Base-by-base conservation (phyloP, 1,284 basidiomycete species). In the Amylostereum chailletii region DNA sequence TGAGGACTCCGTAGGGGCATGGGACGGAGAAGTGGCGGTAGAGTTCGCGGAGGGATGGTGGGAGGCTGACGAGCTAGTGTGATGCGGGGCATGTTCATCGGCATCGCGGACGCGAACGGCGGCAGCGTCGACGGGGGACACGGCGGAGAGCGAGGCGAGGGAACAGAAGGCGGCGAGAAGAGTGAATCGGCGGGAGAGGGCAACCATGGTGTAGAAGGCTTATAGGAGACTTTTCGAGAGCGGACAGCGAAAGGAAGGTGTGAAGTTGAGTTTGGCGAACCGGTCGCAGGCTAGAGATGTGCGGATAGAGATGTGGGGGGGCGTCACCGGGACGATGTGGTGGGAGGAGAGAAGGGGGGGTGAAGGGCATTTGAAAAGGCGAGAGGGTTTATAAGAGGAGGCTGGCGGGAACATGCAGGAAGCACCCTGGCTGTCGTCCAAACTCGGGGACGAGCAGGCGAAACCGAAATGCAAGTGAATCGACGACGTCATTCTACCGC, bases 141-240 rank as follows among this genome's bases (percentile, higher is more conserved):
- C 48, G 45, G 64, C 46, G 39, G 70, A 65, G 34, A 74, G 43
- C 30, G 71, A 65, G 32, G 74, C 69, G 38, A 76, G 60, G 46
- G 65, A 61, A 54, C 71, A 65, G 47, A 75, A 62, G 32, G 68
- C 60, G 49, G 71, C 68, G 53, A 78, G 68, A 50, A 76, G 51
- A 46, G 74, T 59, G 60, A 78, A 71, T 57, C 68, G 74, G 47
- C 69, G 59, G 47, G 67, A 64, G 47, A 76, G 63, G 49, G 65
- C 65, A 59, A 77, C 69, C 77, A 80, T 80, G 57, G 54, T 65
- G 42, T 46, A 51, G 51, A 29, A 34, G 40, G 55, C 50, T 53
- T 52, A 42, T 38, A 19, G 34, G 45, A n/a, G 32, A 34, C 33
- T 33, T 45, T 47, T 47, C 42, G 57, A 63, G 55, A 47, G 54